Evolutionary conservation across 2,329 filamentous ascomycete genomes (phyloP), one percentile per base, ranked within the genome.

Genomic region (Penicillium sclerotiorum): DNA sequence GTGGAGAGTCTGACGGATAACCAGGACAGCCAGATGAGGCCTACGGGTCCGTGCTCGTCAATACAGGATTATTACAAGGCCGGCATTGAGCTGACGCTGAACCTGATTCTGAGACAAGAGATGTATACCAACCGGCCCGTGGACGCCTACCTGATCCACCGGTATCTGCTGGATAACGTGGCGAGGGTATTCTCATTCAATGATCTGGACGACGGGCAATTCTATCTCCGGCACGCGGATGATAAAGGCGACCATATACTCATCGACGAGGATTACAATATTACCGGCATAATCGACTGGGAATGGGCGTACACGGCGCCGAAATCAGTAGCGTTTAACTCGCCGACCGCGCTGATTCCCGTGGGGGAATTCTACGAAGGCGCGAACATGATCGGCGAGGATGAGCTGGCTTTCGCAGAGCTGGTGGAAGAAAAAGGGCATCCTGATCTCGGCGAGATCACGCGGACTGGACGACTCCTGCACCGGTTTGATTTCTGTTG

Each of bases 191-290:
- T 27, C 18, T 44, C 47, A 2, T 27, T 35, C 18, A 48, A 32
- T 18, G 30, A 43, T 21, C 20, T 43, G 1, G 40, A 43, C 21
- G 40, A 43, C 30, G 40, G 40, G 3, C 32, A 33, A 18, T 47
- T 40, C 8, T 47, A 47, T 30, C 21, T 47, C 11, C 12, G 37
- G 13, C 45, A 47, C 32, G 36, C 45, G 11, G 45, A 47, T 33
- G 45, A 47, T 6, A 47, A 40, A 20, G 45, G 45, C 1, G 45
- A 47, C 30, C 45, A 47, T 30, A 40, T 47, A 8, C 45, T 47
- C 15, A 27, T 47, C 33, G 45, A 47, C 32, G 45, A 47, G 11
- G 35, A 47, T 4, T 47, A 40, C n/a, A 47, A 47, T 13, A 47
- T 47, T 20, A 47, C 45, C 2, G 45, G 45, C 4, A 40, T 47